These are phyloP conservation scores for Circinella minor DNA, from an alignment of 371 early-diverging fungal species.

Conservation along the genomic window DNA sequence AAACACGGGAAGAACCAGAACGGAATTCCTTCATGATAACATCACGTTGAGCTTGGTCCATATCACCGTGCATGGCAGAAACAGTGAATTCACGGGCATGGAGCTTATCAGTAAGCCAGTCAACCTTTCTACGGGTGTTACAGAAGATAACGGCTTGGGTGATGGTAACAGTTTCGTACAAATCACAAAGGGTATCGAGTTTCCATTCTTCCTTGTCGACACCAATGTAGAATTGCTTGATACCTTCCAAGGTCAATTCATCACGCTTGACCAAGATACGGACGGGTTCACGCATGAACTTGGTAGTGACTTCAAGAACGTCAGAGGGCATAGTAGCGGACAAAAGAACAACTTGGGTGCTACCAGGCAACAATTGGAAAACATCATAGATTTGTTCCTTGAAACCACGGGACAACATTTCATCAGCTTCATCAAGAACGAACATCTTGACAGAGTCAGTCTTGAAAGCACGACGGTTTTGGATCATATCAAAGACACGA, in stretches of 20 bases:
- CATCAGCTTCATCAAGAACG: slow-evolving; percentile 98
- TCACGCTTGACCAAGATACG: slow-evolving; percentile 96
- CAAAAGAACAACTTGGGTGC: slow-evolving; percentile 88
- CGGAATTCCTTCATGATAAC: slow-evolving; percentile 98
- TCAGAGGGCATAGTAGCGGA: slow-evolving; percentile 94
- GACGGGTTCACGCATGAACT: slow-evolving; percentile 93
- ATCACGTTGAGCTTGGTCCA: slow-evolving; percentile 97
- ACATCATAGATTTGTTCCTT: slow-evolving; percentile 94
- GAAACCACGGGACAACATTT: slow-evolving; percentile 94
- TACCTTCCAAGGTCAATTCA: slow-evolving; percentile 93
- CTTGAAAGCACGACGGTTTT: slow-evolving; percentile 77
- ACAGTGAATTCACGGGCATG: slow-evolving; percentile 88
- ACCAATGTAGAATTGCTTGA: slow-evolving; percentile 94
- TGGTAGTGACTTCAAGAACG: slow-evolving; percentile 89
- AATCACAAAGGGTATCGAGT: slow-evolving; percentile 89
- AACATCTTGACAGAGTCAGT: slow-evolving; percentile 87
- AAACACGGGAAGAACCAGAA: slow-evolving; percentile 90
- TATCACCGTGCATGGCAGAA: slow-evolving; percentile 96
- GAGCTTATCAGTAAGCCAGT: slow-evolving; percentile 88
- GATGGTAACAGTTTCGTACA: slow-evolving; percentile 91
- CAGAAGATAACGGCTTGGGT: slow-evolving; percentile 97
- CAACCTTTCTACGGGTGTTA: slow-evolving; percentile 94
- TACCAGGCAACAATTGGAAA: slow-evolving; percentile 84
- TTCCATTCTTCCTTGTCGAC: slow-evolving; percentile 93
- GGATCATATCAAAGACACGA: slow-evolving; percentile 93